A percentile compares a stretch with the other conserved stretches of the same genome.
phyloP scores from a whole-genome alignment of 345 rosid species.

The Citrus unshiu region DNA sequence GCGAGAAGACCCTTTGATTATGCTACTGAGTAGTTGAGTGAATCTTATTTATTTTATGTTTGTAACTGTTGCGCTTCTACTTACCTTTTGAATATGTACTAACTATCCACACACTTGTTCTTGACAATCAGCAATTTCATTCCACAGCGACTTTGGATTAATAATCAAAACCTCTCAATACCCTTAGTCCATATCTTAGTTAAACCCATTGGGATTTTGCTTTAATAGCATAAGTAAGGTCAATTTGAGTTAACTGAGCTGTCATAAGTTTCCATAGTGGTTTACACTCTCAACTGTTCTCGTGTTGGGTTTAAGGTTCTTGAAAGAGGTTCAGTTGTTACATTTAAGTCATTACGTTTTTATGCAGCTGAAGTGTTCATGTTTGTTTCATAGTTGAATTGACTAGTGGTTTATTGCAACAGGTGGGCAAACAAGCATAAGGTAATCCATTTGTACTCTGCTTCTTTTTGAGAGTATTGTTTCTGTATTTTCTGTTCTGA shows the following conservation, averaged over 20 bases:
- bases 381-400: neutral
- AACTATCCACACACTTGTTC: too few relatives aligned
- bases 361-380: neutral
- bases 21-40: neutral
- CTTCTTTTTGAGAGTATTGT: neutral
- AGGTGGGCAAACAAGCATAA: slow-evolving; percentile 82
- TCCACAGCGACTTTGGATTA: too few relatives aligned
- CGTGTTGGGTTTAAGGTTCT: neutral
- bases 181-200: neutral
- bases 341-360: neutral
- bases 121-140: too few relatives aligned
- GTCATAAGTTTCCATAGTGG: neutral
- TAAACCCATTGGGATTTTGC: neutral
- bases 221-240: neutral
- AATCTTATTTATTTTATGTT: neutral
- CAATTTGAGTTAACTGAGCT: neutral
- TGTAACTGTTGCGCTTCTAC: too few relatives aligned
- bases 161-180: too few relatives aligned
- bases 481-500: neutral
- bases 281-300: neutral
- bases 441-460: slow-evolving; percentile 33
- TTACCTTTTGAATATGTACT: too few relatives aligned
- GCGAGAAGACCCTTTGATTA: neutral
- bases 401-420: slow-evolving; percentile 24
- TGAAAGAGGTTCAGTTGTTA: neutral